These are phyloP conservation scores for Jacaranda mimosifolia DNA, from an alignment of 257 asterid species.

Conservation along the genomic window DNA sequence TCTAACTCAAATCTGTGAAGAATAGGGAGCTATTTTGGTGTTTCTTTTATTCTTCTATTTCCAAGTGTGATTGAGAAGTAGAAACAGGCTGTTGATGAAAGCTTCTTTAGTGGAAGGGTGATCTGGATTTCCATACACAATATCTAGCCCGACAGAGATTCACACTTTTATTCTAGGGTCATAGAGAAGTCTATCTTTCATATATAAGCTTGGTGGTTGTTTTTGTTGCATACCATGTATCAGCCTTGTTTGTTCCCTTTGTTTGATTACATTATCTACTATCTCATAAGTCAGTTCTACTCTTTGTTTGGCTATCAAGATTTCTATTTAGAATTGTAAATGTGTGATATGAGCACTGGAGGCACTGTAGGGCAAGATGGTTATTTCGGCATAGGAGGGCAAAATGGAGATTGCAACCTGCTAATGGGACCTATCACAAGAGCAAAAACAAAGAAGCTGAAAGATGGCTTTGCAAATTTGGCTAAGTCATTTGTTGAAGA, in stretches of 20 bases:
- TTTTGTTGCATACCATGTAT: constrained; percentile 65
- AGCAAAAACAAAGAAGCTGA: too few species aligned
- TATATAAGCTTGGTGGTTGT: constrained; percentile 57
- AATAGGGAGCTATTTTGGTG: constrained; percentile 82
- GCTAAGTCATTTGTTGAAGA: too few species aligned
- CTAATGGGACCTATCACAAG: too few species aligned
- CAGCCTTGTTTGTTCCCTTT: constrained; percentile 51
- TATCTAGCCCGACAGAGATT: constrained; percentile 85
- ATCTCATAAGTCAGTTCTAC: constrained; percentile 35
- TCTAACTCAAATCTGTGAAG: constrained; percentile 68
- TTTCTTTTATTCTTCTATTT: constrained; percentile 69
- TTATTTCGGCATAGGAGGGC: too few species aligned
- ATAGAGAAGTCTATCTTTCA: constrained; percentile 34
- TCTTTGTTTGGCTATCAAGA: constrained; percentile 40
- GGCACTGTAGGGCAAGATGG: too few species aligned
- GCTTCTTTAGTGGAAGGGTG: constrained; percentile 66
- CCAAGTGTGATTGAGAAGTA: constrained; percentile 70
- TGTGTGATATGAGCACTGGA: too few species aligned
- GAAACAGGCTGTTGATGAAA: constrained; percentile 50
- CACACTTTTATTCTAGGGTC: constrained; percentile 73
- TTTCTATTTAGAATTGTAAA: constrained; percentile 45
- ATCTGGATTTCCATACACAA: constrained; percentile 82
- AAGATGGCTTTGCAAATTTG: too few species aligned
- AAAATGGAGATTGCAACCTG: too few species aligned
- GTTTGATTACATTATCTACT: constrained; percentile 46